Conservation (phyloP, 495 filamentous ascomycete species). For the Hyphodiscus hymeniophilus region DNA sequence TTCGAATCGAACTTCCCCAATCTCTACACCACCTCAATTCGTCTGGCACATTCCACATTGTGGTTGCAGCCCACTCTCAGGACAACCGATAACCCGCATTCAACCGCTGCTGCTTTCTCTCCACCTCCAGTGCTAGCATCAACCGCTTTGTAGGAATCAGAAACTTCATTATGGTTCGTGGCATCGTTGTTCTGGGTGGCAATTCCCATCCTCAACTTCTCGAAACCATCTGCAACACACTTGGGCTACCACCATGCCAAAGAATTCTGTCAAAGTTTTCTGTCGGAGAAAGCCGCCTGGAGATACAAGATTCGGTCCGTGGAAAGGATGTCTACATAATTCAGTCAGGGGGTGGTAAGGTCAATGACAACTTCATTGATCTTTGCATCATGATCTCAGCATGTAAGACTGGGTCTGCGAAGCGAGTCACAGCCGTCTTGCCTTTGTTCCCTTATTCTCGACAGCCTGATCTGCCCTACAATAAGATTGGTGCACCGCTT, state of each 20-base stretch:
- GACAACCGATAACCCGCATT: constrained; percentile 23
- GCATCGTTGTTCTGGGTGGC: constrained; percentile 89
- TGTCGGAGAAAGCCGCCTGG: constrained; percentile 88
- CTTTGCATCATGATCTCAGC: constrained; percentile 95
- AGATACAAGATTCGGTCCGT: constrained; percentile 90
- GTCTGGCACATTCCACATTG: constrained; percentile 2
- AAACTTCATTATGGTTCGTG: constrained; percentile 69
- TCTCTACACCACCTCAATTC: neutral
- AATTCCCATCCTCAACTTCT: constrained; percentile 86
- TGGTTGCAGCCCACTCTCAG: constrained; percentile 13
- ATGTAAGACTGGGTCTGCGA: constrained; percentile 93
- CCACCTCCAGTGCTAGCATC: constrained; percentile 3
- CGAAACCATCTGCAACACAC: constrained; percentile 72
- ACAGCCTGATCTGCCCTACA: constrained; percentile 92
- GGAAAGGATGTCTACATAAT: constrained; percentile 98
- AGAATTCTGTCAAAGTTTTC: constrained; percentile 85
- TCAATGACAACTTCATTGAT: constrained; percentile 95
- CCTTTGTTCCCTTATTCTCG: constrained; percentile 94
- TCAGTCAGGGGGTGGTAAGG: constrained; percentile 78
- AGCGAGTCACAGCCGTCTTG: constrained; percentile 84
- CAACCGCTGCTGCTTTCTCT: constrained; percentile 5
- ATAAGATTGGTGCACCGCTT: constrained; percentile 84
- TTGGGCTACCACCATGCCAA: constrained; percentile 76
- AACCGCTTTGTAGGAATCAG: neutral
- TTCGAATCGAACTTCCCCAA: neutral